These are phyloP conservation scores for Mucor circinelloides DNA, from an alignment of 371 early-diverging fungal genomes.

Conservation along the genomic window DNA sequence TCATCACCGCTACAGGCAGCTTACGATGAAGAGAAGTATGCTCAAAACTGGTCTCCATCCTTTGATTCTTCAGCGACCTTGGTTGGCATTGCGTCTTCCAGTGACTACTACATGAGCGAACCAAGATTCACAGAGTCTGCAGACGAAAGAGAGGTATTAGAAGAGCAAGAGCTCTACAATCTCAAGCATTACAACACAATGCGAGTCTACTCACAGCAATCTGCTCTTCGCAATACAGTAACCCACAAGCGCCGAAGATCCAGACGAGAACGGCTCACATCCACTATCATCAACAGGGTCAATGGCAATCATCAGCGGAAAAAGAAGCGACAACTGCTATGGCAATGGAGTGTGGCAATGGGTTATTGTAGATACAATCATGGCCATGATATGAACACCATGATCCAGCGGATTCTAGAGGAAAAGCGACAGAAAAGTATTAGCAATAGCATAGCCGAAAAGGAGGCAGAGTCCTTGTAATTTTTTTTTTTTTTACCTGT, in stretches of 20 bases:
- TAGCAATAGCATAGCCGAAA: neutral
- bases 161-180: neutral
- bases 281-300: neutral
- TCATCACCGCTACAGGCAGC: neutral
- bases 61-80: constrained; percentile 9
- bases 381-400: constrained; percentile 10
- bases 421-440: neutral
- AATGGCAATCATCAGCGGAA: constrained; percentile 1
- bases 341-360: constrained; percentile 27
- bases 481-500: too few species aligned
- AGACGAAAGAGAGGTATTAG: neutral
- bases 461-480: neutral
- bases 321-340: constrained; percentile 7
- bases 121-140: neutral
- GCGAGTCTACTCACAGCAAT: neutral
- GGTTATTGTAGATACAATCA: constrained; percentile 24
- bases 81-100: neutral
- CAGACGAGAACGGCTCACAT: neutral
- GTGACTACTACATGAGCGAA: neutral
- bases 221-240: neutral
- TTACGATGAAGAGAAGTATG: neutral
- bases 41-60: neutral
- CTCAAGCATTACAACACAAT: neutral
- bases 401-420: constrained; percentile 3
- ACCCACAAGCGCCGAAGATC: neutral